These are phyloP conservation scores for Trichoderma sp. DNA, from an alignment of 2,329 filamentous ascomycete species.

Conservation along the genomic window DNA sequence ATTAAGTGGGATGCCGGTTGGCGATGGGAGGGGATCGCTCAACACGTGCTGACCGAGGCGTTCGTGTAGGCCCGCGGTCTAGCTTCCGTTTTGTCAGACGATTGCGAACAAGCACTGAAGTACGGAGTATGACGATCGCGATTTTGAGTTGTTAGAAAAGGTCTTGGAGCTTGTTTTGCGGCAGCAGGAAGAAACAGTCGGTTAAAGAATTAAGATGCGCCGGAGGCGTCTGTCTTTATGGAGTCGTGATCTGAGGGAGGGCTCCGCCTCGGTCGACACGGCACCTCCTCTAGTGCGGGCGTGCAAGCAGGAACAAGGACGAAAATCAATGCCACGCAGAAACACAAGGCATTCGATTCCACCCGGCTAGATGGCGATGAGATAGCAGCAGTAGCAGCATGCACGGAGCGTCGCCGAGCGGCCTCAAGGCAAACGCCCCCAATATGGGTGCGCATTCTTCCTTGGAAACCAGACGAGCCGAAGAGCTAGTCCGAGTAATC, in stretches of 20 bases:
- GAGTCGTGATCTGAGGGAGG: constrained; percentile 22
- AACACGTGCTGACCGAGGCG: constrained; percentile 21
- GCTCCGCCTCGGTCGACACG: constrained; percentile 29
- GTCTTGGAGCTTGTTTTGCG: neutral
- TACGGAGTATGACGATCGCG: constrained; percentile 10
- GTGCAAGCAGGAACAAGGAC: constrained; percentile 25
- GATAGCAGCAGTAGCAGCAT: constrained; percentile 3
- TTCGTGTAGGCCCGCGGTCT: constrained; percentile 17
- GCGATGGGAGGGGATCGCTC: constrained; percentile 20
- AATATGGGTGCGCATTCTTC: neutral
- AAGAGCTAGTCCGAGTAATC: neutral
- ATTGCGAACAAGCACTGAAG: neutral
- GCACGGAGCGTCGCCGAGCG: constrained; percentile 7
- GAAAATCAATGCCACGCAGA: constrained; percentile 19
- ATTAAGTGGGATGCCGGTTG: constrained; percentile 20
- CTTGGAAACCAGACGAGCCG: constrained; percentile 7
- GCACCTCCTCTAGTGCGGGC: constrained; percentile 31
- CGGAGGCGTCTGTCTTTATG: constrained; percentile 25
- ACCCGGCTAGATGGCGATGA: constrained; percentile 19
- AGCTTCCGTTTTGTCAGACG: constrained; percentile 20
- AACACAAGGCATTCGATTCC: constrained; percentile 3
- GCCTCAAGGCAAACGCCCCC: neutral
- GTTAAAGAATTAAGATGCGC: constrained; percentile 28
- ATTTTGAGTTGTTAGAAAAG: neutral
- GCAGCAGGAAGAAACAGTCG: constrained; percentile 22